Conservation (phyloP, 2,329 filamentous ascomycete genomes). For the Waltergamsia citrina region DNA sequence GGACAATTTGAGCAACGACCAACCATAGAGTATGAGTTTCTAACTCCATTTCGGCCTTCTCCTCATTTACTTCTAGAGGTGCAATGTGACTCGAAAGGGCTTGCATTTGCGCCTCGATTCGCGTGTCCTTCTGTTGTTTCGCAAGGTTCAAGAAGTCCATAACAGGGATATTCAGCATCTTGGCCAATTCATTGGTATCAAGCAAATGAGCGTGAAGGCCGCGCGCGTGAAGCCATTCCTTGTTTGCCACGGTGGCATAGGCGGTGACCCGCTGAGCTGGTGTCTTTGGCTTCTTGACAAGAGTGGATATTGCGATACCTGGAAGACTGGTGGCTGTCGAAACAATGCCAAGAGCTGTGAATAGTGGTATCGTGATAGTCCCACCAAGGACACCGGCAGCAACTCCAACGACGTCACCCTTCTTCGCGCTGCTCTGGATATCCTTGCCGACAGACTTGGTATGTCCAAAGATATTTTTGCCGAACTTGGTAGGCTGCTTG, state of each 20-base stretch:
- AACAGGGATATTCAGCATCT: constrained; percentile 16
- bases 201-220: constrained; percentile 26
- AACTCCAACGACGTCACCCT: constrained; percentile 28
- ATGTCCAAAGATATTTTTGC: constrained; percentile 24
- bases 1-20: constrained; percentile 13
- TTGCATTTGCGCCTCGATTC: constrained; percentile 11
- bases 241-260: constrained; percentile 30
- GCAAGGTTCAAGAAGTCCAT: constrained; percentile 30
- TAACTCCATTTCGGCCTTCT: constrained; percentile 13
- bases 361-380: constrained; percentile 26
- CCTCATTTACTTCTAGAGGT: constrained; percentile 15
- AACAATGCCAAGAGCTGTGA: constrained; percentile 23
- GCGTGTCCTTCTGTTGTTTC: constrained; percentile 9
- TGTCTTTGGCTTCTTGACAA: constrained; percentile 26
- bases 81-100: constrained; percentile 17
- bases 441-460: constrained; percentile 23
- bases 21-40: constrained; percentile 23
- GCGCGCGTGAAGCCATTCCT: constrained; percentile 29
- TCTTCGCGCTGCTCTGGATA: constrained; percentile 24
- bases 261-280: constrained; percentile 28
- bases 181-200: constrained; percentile 19
- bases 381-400: constrained; percentile 24
- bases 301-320: constrained; percentile 18
- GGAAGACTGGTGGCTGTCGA: constrained; percentile 25
- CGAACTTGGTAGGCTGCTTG: constrained; percentile 21